phyloP scores from a whole-genome alignment of 345 rosid genomes.

The Hibiscus syriacus region DNA sequence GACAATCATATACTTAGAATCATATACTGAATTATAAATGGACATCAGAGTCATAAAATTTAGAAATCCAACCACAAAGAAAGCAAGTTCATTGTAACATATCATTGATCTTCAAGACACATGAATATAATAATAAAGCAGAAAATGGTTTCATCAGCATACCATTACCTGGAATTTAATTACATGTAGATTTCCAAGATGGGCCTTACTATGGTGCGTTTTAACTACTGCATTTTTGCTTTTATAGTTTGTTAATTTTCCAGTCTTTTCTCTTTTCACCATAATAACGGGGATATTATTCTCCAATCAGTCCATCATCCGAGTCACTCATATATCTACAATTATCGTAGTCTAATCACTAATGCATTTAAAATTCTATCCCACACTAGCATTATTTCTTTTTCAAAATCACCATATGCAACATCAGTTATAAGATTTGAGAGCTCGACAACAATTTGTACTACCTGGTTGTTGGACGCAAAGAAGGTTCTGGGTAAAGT shows the following conservation, averaged over 20 bases:
- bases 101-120: background rate
- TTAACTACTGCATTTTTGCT: background rate
- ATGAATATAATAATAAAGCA: background rate
- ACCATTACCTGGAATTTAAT: background rate
- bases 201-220: background rate
- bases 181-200: background rate
- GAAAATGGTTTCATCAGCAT: background rate
- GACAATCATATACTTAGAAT: conserved; percentile 4
- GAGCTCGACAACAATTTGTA: conserved; percentile 9
- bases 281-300: background rate
- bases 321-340: background rate
- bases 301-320: background rate
- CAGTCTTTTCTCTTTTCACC: background rate
- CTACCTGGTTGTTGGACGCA: conserved; percentile 76
- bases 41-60: background rate
- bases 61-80: background rate
- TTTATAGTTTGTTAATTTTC: background rate
- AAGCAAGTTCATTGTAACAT: background rate
- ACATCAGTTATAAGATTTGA: background rate
- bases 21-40: background rate
- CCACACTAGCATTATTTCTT: background rate
- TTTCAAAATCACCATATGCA: background rate
- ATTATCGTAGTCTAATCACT: background rate
- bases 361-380: background rate
- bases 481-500: too few relatives aligned